Conservation (phyloP, 495 filamentous ascomycete genomes). For the Cetradonia linearis region DNA sequence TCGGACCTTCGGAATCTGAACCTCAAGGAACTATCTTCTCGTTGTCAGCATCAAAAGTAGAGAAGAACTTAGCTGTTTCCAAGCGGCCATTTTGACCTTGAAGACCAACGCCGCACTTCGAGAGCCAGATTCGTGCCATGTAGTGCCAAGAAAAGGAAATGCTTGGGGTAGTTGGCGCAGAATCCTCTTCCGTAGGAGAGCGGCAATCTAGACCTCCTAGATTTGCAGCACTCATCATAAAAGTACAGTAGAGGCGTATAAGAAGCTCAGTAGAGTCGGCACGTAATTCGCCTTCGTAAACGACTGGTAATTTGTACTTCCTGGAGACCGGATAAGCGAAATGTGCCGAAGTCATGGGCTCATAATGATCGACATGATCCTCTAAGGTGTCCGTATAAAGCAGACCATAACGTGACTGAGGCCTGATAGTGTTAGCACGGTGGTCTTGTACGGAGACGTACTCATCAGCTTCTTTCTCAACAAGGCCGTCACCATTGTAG, state of each 20-base stretch:
- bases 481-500: conserved; percentile 6
- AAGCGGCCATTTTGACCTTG: no score
- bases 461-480: conserved; percentile 2
- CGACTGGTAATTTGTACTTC: not conserved
- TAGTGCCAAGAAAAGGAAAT: no score
- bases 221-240: not conserved
- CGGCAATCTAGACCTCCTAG: not conserved
- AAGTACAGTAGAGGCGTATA: not conserved
- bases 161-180: no score
- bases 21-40: no score
- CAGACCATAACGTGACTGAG: not conserved
- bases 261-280: conserved; percentile 4
- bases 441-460: conserved; percentile 10
- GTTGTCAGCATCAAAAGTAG: no score
- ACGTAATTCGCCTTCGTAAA: conserved; percentile 1
- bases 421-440: not conserved
- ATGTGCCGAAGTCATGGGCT: conserved; percentile 1
- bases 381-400: not conserved
- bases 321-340: conserved; percentile 7
- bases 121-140: no score
- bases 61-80: no score
- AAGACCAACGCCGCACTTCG: no score
- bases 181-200: not conserved
- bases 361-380: not conserved
- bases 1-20: no score